Evolutionary conservation across 1,139 yeast species (phyloP).

Genomic region (Debaryomyces udenii): DNA sequence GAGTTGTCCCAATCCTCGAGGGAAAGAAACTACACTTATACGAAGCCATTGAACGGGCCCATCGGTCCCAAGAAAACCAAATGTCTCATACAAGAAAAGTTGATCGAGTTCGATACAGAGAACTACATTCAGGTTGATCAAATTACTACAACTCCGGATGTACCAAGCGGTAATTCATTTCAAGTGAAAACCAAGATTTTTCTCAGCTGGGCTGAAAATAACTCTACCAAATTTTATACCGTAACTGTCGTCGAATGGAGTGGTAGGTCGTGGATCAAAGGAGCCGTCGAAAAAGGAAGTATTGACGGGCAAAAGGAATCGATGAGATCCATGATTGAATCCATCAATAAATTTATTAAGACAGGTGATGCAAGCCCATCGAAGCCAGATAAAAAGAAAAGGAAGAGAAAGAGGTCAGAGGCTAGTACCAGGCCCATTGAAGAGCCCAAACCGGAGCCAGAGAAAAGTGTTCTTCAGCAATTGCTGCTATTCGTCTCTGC

Average conservation of each 20-base stretch:
- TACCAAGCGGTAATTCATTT: constrained; percentile 89
- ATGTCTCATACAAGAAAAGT: constrained; percentile 74
- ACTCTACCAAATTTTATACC: constrained; percentile 63
- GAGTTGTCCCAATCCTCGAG: constrained; percentile 33
- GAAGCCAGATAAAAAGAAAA: constrained; percentile 27
- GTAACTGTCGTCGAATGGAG: constrained; percentile 83
- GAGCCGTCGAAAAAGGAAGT: constrained; percentile 90
- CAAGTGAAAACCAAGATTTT: constrained; percentile 68
- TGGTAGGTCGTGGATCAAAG: constrained; percentile 90
- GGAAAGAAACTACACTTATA: constrained; percentile 67
- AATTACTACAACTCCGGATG: constrained; percentile 84
- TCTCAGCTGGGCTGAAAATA: constrained; percentile 77
- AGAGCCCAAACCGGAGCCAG: constrained; percentile 15
- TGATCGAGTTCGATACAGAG: constrained; percentile 65
- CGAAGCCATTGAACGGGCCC: constrained; percentile 78
- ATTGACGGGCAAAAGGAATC: constrained; percentile 86
- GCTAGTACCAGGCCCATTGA: constrained; percentile 12
- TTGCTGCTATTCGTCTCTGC: constrained; percentile 28
- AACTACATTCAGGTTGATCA: constrained; percentile 62
- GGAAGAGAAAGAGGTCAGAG: constrained; percentile 23
- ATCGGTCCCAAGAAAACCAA: constrained; percentile 95
- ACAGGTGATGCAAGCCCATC: constrained; percentile 18
- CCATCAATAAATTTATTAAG: constrained; percentile 51
- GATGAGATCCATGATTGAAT: constrained; percentile 60
- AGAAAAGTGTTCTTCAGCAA: constrained; percentile 23